Conservation (phyloP, 495 filamentous ascomycete genomes). For the Aspergillus biplanus region DNA sequence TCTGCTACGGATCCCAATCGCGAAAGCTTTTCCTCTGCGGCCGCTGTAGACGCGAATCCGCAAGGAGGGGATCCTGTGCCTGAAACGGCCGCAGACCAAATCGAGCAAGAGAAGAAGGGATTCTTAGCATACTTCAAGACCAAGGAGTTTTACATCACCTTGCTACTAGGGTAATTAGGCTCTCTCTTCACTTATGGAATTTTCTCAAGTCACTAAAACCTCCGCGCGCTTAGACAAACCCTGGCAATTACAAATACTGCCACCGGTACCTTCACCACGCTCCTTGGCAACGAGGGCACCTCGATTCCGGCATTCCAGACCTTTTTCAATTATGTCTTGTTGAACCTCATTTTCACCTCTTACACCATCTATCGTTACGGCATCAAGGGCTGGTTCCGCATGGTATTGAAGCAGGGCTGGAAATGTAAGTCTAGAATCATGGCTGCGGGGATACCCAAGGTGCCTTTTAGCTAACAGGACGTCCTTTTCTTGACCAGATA, state of each 20-base stretch:
- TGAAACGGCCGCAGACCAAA: slow-evolving; percentile 37
- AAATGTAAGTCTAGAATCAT: slow-evolving; percentile 57
- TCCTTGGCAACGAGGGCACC: slow-evolving; percentile 69
- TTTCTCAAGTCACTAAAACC: background rate
- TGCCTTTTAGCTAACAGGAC: slow-evolving; percentile 16
- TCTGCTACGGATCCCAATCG: slow-evolving; percentile 26
- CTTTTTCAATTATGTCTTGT: slow-evolving; percentile 89
- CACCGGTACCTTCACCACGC: slow-evolving; percentile 83
- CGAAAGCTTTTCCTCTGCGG: slow-evolving; percentile 30
- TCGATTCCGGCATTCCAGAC: slow-evolving; percentile 97
- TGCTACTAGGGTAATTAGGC: slow-evolving; percentile 69
- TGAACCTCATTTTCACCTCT: slow-evolving; percentile 79
- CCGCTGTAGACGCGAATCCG: slow-evolving; percentile 21
- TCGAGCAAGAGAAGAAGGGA: slow-evolving; percentile 51
- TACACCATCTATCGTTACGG: slow-evolving; percentile 85
- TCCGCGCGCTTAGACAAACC: slow-evolving; percentile 60
- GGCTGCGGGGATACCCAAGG: background rate
- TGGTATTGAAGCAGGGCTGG: slow-evolving; percentile 78
- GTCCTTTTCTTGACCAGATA: slow-evolving; percentile 47
- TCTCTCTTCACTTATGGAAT: background rate
- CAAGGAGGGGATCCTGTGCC: slow-evolving; percentile 20
- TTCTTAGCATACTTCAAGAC: slow-evolving; percentile 84
- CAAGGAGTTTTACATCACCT: slow-evolving; percentile 81
- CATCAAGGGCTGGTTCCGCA: slow-evolving; percentile 63
- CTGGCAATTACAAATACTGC: slow-evolving; percentile 86